Conservation (phyloP, 768 basidiomycete species). For the Cystofilobasidium bisporidii region DNA sequence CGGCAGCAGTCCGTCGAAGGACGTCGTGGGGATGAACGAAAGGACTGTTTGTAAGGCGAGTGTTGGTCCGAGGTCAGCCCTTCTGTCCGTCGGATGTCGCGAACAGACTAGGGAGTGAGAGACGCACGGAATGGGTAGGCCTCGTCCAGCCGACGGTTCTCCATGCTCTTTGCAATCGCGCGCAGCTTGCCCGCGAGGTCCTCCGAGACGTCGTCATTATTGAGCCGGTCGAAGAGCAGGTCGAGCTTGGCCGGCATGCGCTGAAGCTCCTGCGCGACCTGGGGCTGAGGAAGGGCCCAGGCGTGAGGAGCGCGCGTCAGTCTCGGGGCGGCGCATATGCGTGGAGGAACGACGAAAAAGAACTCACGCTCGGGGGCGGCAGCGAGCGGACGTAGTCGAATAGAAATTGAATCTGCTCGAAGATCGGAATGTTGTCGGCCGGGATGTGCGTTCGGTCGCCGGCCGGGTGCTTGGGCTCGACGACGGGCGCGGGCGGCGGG, state of each 20-base stretch:
- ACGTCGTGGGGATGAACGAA: slow-evolving; percentile 20
- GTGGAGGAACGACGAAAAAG: too few species aligned
- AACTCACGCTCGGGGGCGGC: slow-evolving; percentile 26
- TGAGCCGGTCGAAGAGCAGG: slow-evolving; percentile 26
- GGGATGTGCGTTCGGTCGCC: slow-evolving; percentile 93
- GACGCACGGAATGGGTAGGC: slow-evolving; percentile 22
- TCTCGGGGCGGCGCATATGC: too few species aligned
- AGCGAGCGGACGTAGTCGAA: slow-evolving; percentile 25
- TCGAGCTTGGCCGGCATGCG: slow-evolving; percentile 27
- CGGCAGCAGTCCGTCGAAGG: slow-evolving; percentile 21
- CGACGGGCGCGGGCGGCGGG: slow-evolving; percentile 40
- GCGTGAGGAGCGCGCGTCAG: neutral
- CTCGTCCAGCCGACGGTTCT: slow-evolving; percentile 27
- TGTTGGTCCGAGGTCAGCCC: neutral
- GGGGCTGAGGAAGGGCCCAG: slow-evolving; percentile 1
- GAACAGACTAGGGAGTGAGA: neutral
- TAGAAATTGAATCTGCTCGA: slow-evolving; percentile 39
- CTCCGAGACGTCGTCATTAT: slow-evolving; percentile 26
- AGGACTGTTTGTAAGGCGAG: slow-evolving; percentile 9
- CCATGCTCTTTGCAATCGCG: slow-evolving; percentile 26
- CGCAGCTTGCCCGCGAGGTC: slow-evolving; percentile 23
- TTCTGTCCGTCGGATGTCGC: too few species aligned
- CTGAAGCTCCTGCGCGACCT: slow-evolving; percentile 23
- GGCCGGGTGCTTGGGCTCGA: slow-evolving; percentile 41
- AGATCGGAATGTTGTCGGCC: slow-evolving; percentile 56